Conservation (phyloP, 2,329 filamentous ascomycete species). For the Monilinia fructigena region DNA sequence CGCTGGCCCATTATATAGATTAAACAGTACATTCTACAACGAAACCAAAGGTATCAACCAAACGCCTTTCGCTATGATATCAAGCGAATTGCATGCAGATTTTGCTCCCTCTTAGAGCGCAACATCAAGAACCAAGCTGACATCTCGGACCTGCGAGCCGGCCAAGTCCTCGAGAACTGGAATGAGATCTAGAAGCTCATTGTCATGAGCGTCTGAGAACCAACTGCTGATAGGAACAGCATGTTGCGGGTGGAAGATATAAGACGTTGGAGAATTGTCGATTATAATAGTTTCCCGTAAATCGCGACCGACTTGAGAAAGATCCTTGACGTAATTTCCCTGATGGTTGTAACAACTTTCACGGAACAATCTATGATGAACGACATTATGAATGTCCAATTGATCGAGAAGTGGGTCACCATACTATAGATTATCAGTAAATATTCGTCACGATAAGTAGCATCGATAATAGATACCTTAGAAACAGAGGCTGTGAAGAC, state of each 20-base stretch:
- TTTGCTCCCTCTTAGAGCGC: slow-evolving; percentile 55
- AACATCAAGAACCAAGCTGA: slow-evolving; percentile 96
- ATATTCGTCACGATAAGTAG: slow-evolving; percentile 5
- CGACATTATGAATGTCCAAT: slow-evolving; percentile 93
- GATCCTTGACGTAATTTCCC: slow-evolving; percentile 98
- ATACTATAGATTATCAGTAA: slow-evolving; percentile 57
- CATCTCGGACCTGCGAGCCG: slow-evolving; percentile 82
- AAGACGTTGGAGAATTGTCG: slow-evolving; percentile 97
- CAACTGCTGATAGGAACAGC: slow-evolving; percentile 99
- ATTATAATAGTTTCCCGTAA: slow-evolving; percentile 98
- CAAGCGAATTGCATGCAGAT: slow-evolving; percentile 40
- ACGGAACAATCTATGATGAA: slow-evolving; percentile 93
- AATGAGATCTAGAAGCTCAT: slow-evolving; percentile 95
- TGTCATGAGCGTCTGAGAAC: slow-evolving; percentile 99
- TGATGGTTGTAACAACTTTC: slow-evolving; percentile 99
- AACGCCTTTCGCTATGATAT: slow-evolving; percentile 43
- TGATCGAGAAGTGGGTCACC: slow-evolving; percentile 95
- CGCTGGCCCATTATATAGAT: slow-evolving; percentile 42
- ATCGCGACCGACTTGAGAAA: slow-evolving; percentile 94
- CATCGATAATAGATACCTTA: slow-evolving; percentile 61
- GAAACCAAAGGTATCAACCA: slow-evolving; percentile 43
- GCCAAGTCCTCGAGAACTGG: slow-evolving; percentile 97
- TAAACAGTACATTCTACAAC: slow-evolving; percentile 44
- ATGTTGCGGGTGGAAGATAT: slow-evolving; percentile 99
- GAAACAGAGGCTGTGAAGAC: slow-evolving; percentile 98